These are phyloP conservation scores for Ruellia speciosa DNA, from an alignment of 305 asterid species.

Conservation along the genomic window DNA sequence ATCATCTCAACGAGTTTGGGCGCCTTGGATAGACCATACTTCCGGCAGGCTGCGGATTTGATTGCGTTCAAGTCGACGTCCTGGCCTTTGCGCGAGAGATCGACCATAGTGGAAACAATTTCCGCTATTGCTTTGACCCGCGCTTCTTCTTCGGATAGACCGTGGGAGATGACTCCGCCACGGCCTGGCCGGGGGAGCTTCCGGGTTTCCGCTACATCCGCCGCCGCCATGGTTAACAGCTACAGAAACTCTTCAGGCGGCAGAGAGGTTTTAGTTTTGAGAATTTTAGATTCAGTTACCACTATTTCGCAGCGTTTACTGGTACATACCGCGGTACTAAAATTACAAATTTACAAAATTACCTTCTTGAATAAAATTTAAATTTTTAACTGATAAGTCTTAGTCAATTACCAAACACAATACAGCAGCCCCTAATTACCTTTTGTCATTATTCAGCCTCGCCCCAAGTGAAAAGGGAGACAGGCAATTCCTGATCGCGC, in stretches of 20 bases:
- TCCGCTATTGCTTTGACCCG: conserved; percentile 90
- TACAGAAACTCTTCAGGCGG: background rate
- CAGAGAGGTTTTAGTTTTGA: background rate
- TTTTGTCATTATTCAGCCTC: no score
- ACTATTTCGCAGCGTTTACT: no score
- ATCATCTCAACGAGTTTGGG: conserved; percentile 98
- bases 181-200: conserved; percentile 93
- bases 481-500: no score
- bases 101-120: conserved; percentile 85
- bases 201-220: conserved; percentile 52
- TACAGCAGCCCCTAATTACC: no score
- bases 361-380: no score
- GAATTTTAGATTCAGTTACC: background rate
- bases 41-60: conserved; percentile 83
- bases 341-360: no score
- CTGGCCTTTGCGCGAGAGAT: conserved; percentile 71
- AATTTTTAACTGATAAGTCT: no score
- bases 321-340: no score
- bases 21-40: conserved; percentile 81
- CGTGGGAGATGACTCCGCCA: conserved; percentile 79
- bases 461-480: no score
- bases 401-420: no score
- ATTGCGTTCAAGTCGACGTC: conserved; percentile 83
- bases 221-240: conserved; percentile 43
- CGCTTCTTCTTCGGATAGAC: conserved; percentile 82